A percentile compares a stretch with the other conserved stretches of the same genome.
Conservation (phyloP, 805 yeast species). For the Lachancea mirantina region DNA sequence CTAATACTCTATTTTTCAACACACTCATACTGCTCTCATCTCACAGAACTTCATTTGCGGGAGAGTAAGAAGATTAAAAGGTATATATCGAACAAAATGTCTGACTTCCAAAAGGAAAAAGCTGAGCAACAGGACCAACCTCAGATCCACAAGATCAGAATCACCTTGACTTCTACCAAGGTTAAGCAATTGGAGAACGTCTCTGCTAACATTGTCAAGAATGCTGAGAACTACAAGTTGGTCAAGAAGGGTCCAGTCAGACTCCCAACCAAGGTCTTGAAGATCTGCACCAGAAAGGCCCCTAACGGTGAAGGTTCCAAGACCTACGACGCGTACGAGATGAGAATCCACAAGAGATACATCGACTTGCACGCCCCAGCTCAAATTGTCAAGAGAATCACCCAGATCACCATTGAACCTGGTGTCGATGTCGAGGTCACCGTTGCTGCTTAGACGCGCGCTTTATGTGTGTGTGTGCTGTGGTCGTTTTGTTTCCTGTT, state of each 20-base stretch:
- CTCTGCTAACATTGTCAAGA: slow-evolving; percentile 79
- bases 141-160: slow-evolving; percentile 94
- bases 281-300: slow-evolving; percentile 99
- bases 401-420: slow-evolving; percentile 97
- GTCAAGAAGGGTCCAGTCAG: slow-evolving; percentile 99
- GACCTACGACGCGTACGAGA: slow-evolving; percentile 99
- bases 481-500: slow-evolving; percentile 2
- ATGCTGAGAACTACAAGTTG: slow-evolving; percentile 76
- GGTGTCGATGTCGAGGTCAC: slow-evolving; percentile 98
- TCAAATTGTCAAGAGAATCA: slow-evolving; percentile 84
- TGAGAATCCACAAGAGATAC: slow-evolving; percentile 99
- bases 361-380: slow-evolving; percentile 98
- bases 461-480: neutral
- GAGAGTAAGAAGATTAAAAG: slow-evolving; percentile 31
- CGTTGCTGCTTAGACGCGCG: slow-evolving; percentile 60
- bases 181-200: slow-evolving; percentile 97
- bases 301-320: slow-evolving; percentile 99
- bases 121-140: slow-evolving; percentile 74
- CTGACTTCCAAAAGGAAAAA: slow-evolving; percentile 81
- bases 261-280: slow-evolving; percentile 98
- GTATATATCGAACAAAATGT: slow-evolving; percentile 48
- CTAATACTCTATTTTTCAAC: too few relatives aligned
- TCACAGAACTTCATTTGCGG: neutral
- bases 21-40: too few relatives aligned
- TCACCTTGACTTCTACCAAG: slow-evolving; percentile 97